A percentile compares a stretch with the other conserved stretches of the same genome.
phyloP scores from a whole-genome alignment of 2,329 filamentous ascomycete species.

The Annulohypoxylon truncatum region DNA sequence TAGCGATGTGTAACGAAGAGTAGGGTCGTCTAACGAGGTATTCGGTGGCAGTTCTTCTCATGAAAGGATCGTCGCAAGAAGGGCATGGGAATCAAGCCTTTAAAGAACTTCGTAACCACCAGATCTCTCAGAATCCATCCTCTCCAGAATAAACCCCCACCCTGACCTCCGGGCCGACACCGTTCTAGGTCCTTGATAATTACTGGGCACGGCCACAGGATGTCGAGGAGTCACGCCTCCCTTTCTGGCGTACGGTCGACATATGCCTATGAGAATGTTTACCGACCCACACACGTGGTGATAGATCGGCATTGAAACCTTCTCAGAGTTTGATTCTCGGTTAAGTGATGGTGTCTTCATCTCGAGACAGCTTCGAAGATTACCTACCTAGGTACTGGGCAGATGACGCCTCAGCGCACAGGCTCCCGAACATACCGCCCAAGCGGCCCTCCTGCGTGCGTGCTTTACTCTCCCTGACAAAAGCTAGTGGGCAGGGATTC shows the following conservation, averaged over 20 bases:
- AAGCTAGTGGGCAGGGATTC: constrained; percentile 33
- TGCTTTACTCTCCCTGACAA: constrained; percentile 18
- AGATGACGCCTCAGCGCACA: constrained; percentile 37
- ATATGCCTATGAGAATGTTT: constrained; percentile 37
- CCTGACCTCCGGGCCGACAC: constrained; percentile 32
- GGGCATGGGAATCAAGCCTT: constrained; percentile 29
- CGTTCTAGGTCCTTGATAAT: constrained; percentile 31
- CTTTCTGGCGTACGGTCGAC: constrained; percentile 30
- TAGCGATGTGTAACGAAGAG: constrained; percentile 4
- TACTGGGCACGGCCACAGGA: constrained; percentile 33
- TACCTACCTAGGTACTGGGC: constrained; percentile 18
- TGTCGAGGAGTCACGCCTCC: constrained; percentile 38
- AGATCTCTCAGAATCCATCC: constrained; percentile 23
- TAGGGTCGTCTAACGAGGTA: constrained; percentile 9
- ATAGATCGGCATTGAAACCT: constrained; percentile 40
- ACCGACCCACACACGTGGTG: constrained; percentile 41
- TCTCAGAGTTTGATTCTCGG: constrained; percentile 34
- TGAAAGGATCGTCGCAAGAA: constrained; percentile 11
- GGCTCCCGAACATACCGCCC: constrained; percentile 37
- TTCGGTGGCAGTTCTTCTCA: constrained; percentile 7
- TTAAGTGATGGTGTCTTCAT: constrained; percentile 40
- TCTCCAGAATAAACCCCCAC: constrained; percentile 31
- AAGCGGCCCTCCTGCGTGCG: constrained; percentile 25
- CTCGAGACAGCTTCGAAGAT: constrained; percentile 32
- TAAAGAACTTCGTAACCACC: constrained; percentile 25